These are phyloP conservation scores for Atkinsonella texensis DNA, from an alignment of 2,329 filamentous ascomycete species.

Conservation along the genomic window DNA sequence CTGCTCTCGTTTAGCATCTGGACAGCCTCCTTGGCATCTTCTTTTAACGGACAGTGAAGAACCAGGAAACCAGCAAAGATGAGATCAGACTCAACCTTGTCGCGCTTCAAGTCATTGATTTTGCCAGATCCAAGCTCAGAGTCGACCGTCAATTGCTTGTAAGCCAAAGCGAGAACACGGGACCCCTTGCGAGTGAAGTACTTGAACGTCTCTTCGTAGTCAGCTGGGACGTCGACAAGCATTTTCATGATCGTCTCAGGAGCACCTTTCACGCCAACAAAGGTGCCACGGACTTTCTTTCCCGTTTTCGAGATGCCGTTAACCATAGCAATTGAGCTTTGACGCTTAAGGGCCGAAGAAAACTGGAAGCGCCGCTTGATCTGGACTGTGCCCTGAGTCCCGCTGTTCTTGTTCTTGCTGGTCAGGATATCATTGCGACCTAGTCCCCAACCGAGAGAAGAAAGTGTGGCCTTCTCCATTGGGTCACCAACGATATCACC, in stretches of 20 bases:
- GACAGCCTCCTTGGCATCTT: slow-evolving; percentile 86
- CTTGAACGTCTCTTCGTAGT: slow-evolving; percentile 98
- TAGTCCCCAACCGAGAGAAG: slow-evolving; percentile 84
- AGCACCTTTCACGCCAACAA: slow-evolving; percentile 91
- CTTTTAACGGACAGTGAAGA: slow-evolving; percentile 88
- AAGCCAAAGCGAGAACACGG: slow-evolving; percentile 84
- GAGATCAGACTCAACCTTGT: slow-evolving; percentile 75
- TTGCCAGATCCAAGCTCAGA: slow-evolving; percentile 69
- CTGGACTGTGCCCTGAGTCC: slow-evolving; percentile 60
- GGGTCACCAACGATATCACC: slow-evolving; percentile 95
- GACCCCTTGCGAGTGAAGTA: slow-evolving; percentile 94
- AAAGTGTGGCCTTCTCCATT: slow-evolving; percentile 94
- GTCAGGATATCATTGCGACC: slow-evolving; percentile 77
- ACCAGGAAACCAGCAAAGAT: slow-evolving; percentile 93
- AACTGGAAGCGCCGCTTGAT: slow-evolving; percentile 97
- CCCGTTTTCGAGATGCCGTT: slow-evolving; percentile 60
- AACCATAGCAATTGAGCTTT: slow-evolving; percentile 85
- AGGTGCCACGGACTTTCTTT: slow-evolving; percentile 70
- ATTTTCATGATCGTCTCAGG: slow-evolving; percentile 95
- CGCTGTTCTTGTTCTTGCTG: slow-evolving; percentile 35
- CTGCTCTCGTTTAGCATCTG: slow-evolving; percentile 98
- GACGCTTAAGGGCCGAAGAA: slow-evolving; percentile 88
- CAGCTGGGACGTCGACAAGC: slow-evolving; percentile 66
- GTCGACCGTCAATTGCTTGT: slow-evolving; percentile 78
- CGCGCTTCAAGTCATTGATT: slow-evolving; percentile 90